Conservation (phyloP, 2,329 filamentous ascomycete species). For the Sphaerulina populicola region DNA sequence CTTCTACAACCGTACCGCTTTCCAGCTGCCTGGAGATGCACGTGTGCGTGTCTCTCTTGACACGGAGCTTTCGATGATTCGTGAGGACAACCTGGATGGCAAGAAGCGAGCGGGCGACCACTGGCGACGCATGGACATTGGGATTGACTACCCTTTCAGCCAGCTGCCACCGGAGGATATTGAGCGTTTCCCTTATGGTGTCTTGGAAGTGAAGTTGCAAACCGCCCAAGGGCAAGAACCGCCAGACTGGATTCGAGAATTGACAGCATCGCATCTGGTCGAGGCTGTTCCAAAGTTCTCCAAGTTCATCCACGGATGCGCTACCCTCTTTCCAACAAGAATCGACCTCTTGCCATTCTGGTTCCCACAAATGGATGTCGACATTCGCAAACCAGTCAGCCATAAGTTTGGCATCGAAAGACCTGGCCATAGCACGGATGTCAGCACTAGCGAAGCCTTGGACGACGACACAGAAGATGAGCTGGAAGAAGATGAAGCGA, state of each 20-base stretch:
- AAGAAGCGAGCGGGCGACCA: slow-evolving; percentile 68
- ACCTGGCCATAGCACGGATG: slow-evolving; percentile 63
- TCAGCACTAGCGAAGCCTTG: slow-evolving; percentile 68
- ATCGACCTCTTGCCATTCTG: slow-evolving; percentile 92
- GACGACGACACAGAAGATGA: slow-evolving; percentile 64
- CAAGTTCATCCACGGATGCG: slow-evolving; percentile 95
- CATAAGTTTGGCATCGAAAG: slow-evolving; percentile 88
- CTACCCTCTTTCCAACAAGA: slow-evolving; percentile 72
- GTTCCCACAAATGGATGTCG: slow-evolving; percentile 97
- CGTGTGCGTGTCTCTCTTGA: slow-evolving; percentile 94
- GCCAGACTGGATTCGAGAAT: slow-evolving; percentile 89
- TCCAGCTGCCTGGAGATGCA: slow-evolving; percentile 92
- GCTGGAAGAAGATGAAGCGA: slow-evolving; percentile 50
- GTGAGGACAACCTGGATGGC: slow-evolving; percentile 91
- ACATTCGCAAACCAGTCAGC: slow-evolving; percentile 85
- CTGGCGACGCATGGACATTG: slow-evolving; percentile 96
- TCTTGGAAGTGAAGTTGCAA: slow-evolving; percentile 95
- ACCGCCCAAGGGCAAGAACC: slow-evolving; percentile 92
- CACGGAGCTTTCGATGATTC: slow-evolving; percentile 88
- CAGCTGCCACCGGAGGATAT: slow-evolving; percentile 79
- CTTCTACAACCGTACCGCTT: slow-evolving; percentile 97
- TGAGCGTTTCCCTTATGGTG: slow-evolving; percentile 87
- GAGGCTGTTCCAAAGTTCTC: slow-evolving; percentile 99
- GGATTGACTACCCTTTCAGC: slow-evolving; percentile 87
- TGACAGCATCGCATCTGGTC: slow-evolving; percentile 87